A percentile compares a stretch with the other conserved stretches of the same genome.
Conservation (phyloP, 2,329 filamentous ascomycete species). For the Aspergillus intermedius region DNA sequence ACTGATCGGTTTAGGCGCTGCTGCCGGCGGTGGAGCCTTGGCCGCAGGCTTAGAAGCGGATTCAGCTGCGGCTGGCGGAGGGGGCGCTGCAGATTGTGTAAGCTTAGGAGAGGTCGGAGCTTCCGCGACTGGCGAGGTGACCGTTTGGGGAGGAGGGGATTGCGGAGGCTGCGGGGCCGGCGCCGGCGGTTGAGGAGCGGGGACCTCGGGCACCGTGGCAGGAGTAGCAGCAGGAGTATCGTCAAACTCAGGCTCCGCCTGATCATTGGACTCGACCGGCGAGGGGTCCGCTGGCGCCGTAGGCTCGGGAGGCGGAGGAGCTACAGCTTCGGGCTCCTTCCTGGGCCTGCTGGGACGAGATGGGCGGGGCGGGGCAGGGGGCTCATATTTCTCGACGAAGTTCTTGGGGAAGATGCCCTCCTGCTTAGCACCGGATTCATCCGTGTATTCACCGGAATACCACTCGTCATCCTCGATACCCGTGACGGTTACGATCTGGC, state of each 20-base stretch:
- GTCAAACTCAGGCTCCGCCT: conserved; percentile 29
- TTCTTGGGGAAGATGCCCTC: conserved; percentile 92
- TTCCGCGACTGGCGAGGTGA: conserved; percentile 19
- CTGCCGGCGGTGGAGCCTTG: conserved; percentile 58
- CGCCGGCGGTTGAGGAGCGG: background rate
- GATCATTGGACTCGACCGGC: conserved; percentile 22
- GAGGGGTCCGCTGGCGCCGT: conserved; percentile 23
- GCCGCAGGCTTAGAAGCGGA: conserved; percentile 38
- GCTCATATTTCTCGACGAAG: conserved; percentile 95
- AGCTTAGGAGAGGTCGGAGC: conserved; percentile 20
- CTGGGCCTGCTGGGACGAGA: conserved; percentile 62
- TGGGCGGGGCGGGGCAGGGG: conserved; percentile 80
- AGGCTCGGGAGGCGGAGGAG: conserved; percentile 25
- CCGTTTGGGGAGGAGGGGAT: conserved; percentile 17
- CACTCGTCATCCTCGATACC: conserved; percentile 90
- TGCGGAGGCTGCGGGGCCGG: conserved; percentile 12
- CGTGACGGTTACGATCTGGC: conserved; percentile 89
- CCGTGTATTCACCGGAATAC: conserved; percentile 83
- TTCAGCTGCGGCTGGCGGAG: conserved; percentile 23
- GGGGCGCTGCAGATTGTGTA: conserved; percentile 16
- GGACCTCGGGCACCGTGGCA: conserved; percentile 18
- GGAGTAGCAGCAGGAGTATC: conserved; percentile 13
- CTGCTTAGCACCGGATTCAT: conserved; percentile 65
- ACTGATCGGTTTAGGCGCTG: conserved; percentile 64
- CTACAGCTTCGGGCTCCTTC: conserved; percentile 49